Percentiles rank a stretch among this genome's conserved stretches.
phyloP scores from a whole-genome alignment of 176 grass and related monocot species.

The Rhynchospora pubera region DNA sequence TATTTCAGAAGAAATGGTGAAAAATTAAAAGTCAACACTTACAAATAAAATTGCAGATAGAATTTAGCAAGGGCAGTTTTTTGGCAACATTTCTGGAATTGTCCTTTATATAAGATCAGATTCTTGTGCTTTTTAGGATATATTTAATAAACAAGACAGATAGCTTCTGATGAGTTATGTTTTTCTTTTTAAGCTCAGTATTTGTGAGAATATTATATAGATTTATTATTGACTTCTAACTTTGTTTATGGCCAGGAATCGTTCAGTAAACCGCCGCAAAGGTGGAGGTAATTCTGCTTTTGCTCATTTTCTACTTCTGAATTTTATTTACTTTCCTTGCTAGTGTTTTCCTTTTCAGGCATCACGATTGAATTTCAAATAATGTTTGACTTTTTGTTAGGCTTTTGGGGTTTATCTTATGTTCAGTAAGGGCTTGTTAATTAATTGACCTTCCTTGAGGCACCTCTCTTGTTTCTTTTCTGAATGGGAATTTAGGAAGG shows the following conservation, averaged over 20 bases:
- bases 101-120: neutral
- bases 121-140: neutral
- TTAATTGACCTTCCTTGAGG: neutral
- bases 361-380: neutral
- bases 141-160: neutral
- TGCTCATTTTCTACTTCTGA: neutral
- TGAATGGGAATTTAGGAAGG: neutral
- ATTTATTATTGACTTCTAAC: neutral
- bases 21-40: neutral
- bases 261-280: constrained; percentile 4
- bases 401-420: neutral
- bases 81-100: neutral
- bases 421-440: neutral
- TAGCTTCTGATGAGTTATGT: neutral
- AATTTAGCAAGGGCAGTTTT: no score
- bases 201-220: neutral
- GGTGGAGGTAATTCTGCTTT: constrained; percentile 1
- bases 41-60: no score
- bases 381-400: neutral
- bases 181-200: neutral
- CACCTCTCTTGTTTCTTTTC: neutral
- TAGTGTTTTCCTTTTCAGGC: neutral
- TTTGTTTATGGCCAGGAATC: constrained; percentile 13
- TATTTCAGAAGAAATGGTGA: neutral
- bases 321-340: neutral